Evolutionary conservation across 768 basidiomycete species (phyloP).

Genomic region (Sporobolomyces roseus): DNA sequence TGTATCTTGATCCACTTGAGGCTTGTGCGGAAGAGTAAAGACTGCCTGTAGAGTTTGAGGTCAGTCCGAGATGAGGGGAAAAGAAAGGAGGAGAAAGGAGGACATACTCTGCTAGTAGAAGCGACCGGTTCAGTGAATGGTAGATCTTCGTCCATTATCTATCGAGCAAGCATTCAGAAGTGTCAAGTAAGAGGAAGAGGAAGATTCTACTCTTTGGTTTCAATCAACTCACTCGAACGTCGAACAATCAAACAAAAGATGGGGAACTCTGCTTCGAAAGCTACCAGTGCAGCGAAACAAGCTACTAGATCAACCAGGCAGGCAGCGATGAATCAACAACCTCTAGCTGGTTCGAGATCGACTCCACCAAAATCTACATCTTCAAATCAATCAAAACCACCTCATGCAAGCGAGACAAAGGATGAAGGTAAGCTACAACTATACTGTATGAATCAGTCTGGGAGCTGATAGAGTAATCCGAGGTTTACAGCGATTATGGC

Average conservation of each 20-base stretch:
- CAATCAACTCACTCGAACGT: neutral
- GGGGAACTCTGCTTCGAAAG: slow-evolving; percentile 37
- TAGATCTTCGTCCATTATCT: neutral
- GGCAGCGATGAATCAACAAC: slow-evolving; percentile 3
- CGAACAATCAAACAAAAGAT: slow-evolving; percentile 6
- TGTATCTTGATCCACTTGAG: too few species aligned
- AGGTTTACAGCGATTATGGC: slow-evolving; percentile 61
- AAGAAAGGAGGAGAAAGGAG: neutral
- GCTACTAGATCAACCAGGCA: neutral
- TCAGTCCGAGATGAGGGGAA: neutral
- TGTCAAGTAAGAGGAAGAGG: too few species aligned
- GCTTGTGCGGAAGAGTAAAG: slow-evolving; percentile 31
- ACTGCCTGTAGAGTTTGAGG: slow-evolving; percentile 37
- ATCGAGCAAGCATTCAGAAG: neutral
- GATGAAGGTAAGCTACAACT: too few species aligned
- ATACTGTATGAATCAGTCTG: too few species aligned
- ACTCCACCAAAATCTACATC: neutral
- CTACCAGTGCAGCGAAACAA: slow-evolving; percentile 9
- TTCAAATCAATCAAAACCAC: neutral
- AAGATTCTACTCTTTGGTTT: neutral
- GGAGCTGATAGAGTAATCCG: too few species aligned
- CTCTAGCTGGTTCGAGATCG: neutral
- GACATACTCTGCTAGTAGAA: slow-evolving; percentile 27
- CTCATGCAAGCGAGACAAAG: slow-evolving; percentile 56
- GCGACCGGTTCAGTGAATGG: slow-evolving; percentile 31